Evolutionary conservation across 2,329 filamentous ascomycete species (phyloP).

Genomic region (Nigrospora osmanthi): DNA sequence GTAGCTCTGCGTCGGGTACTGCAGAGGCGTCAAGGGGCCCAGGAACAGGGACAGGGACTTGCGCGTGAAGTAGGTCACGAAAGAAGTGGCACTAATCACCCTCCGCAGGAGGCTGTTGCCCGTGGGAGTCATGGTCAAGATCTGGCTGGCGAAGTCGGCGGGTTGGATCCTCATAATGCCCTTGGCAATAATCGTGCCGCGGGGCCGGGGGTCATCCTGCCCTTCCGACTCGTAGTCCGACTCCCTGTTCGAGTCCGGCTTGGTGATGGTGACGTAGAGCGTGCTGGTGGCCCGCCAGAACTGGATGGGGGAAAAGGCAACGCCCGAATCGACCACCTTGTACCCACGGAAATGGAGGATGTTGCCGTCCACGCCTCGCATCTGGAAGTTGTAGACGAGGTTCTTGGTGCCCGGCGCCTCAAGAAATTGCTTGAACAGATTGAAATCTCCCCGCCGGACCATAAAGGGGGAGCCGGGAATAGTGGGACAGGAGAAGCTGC

Average conservation of each 20-base stretch:
- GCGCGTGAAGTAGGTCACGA: conserved; percentile 48
- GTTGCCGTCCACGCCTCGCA: conserved; percentile 44
- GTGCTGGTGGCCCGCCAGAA: conserved; percentile 58
- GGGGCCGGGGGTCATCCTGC: conserved; percentile 28
- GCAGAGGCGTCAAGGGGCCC: conserved; percentile 44
- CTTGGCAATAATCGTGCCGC: conserved; percentile 41
- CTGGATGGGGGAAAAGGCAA: conserved; percentile 44
- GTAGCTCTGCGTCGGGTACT: conserved; percentile 42
- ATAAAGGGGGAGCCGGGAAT: conserved; percentile 52
- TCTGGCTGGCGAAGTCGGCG: conserved; percentile 45
- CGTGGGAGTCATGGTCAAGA: conserved; percentile 43
- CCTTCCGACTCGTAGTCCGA: conserved; percentile 13
- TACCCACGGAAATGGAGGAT: conserved; percentile 52
- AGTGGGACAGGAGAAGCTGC: conserved; percentile 49
- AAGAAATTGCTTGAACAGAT: conserved; percentile 45
- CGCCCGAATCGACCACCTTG: conserved; percentile 54
- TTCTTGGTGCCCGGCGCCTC: conserved; percentile 49
- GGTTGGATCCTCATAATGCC: conserved; percentile 51
- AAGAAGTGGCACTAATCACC: conserved; percentile 35
- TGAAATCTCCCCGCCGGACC: conserved; percentile 49
- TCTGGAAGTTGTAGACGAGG: conserved; percentile 54
- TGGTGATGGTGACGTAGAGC: conserved; percentile 52
- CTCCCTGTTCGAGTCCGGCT: conserved; percentile 16
- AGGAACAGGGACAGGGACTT: conserved; percentile 46
- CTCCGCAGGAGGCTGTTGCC: conserved; percentile 37